Base-by-base conservation (phyloP, 2,329 filamentous ascomycete species). In the Neofusicoccum sp. region DNA sequence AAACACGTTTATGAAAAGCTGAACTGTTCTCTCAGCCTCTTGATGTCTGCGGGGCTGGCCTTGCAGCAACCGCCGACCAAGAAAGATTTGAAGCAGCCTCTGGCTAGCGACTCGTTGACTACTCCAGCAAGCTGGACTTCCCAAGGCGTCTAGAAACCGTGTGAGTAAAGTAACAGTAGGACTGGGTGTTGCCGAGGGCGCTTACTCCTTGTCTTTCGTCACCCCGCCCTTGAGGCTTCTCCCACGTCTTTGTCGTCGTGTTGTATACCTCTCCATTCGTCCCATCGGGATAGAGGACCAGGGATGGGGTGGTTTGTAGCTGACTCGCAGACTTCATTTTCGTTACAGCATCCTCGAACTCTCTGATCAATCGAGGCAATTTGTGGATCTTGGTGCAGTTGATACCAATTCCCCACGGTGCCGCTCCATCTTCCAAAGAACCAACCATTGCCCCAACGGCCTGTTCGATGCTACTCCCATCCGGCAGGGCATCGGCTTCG, bases 361-460 rank as follows among this genome's bases (percentile, higher is more conserved):
- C 44, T 39, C 8, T 37, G 28, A 56, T 36, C 28, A 56, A 6
- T 3, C 29, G 6, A 6, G 52, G 39, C 4, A 56, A 29, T 39
- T 56, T 56, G 37, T 56, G 52, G 2, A 44, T 34, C 29, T 56
- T 56, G 4, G 52, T 56, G 33, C 52, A 56, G 52, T 56, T 56
- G 14, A 56, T 44, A 5, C 52, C 52, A 22, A 56, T 56, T 7
- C 52, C 52, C 52, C 52, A 56, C 2, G 29, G 39, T 11, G 2
- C 37, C 9, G 37, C 3, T 9, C 28, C 39, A 34, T 36, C 52
- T 16, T 31, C n/a, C 9, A 56, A 4, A 11, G 14, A 9, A 2
- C 28, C 39, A 1, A 56, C 14, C 52, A 56, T 56, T 1, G 52
- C 52, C 7, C 33, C 52, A 3, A 56, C 52, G 8, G 44, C 39